Evolutionary conservation across 176 grass and related monocot genomes (phyloP).

Genomic region (Carex pumila): DNA sequence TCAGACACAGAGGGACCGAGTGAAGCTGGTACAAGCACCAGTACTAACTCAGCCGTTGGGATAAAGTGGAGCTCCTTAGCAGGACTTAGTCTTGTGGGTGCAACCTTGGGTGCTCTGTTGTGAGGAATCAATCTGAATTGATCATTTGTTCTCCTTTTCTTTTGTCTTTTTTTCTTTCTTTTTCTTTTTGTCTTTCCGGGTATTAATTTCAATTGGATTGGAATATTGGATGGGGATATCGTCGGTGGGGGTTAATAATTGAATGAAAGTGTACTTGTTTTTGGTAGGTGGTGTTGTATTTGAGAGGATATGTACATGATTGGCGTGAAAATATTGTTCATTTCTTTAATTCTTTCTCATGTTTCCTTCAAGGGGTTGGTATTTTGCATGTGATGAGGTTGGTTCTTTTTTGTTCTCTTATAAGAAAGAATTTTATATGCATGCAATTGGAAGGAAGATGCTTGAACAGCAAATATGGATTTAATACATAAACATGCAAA

Average conservation of each 20-base stretch:
- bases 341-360: slow-evolving; percentile 2
- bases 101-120: slow-evolving; percentile 15
- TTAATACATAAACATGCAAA: neutral
- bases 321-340: slow-evolving; percentile 5
- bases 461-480: neutral
- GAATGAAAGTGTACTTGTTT: slow-evolving; percentile 13
- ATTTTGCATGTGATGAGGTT: neutral
- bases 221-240: neutral
- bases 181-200: neutral
- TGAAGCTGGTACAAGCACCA: slow-evolving; percentile 16
- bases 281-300: slow-evolving; percentile 6
- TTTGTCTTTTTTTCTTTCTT: neutral
- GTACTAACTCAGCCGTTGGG: neutral
- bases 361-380: neutral
- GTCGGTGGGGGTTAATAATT: slow-evolving; percentile 26
- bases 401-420: neutral
- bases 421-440: no score
- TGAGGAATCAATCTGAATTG: slow-evolving; percentile 6
- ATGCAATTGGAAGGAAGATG: neutral
- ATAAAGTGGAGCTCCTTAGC: slow-evolving; percentile 16
- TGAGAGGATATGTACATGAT: slow-evolving; percentile 23
- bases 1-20: neutral
- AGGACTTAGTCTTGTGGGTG: slow-evolving; percentile 15
- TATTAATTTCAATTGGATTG: slow-evolving; percentile 13
- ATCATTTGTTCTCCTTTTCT: neutral